Conservation (phyloP, 2,329 filamentous ascomycete genomes). For the Paracoccidioides lutzii region DNA sequence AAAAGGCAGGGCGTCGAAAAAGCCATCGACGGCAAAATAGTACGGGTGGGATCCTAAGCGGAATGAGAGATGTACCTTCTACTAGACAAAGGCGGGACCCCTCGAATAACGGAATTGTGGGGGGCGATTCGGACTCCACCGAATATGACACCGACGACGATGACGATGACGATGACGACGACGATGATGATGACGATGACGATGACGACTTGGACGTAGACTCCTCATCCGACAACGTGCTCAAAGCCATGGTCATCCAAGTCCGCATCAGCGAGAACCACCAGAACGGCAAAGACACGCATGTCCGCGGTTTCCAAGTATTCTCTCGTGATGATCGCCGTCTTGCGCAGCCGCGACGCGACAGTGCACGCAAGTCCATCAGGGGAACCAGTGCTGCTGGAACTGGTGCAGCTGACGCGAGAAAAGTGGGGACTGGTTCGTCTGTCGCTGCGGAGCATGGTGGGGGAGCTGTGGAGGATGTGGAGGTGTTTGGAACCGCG, state of each 20-base stretch:
- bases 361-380: slow-evolving; percentile 21
- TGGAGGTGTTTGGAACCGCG: slow-evolving; percentile 16
- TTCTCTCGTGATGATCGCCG: slow-evolving; percentile 43
- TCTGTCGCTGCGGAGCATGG: background rate
- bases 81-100: background rate
- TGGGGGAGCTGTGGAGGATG: slow-evolving; percentile 10
- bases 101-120: background rate
- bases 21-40: slow-evolving; percentile 7
- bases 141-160: slow-evolving; percentile 6
- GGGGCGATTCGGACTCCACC: background rate
- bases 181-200: slow-evolving; percentile 9
- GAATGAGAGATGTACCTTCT: background rate
- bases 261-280: slow-evolving; percentile 90
- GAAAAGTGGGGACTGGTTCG: slow-evolving; percentile 10
- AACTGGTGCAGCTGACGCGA: slow-evolving; percentile 5
- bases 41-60: background rate
- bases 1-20: slow-evolving; percentile 19
- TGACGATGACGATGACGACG: slow-evolving; percentile 6
- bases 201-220: slow-evolving; percentile 14
- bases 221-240: slow-evolving; percentile 52
- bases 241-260: slow-evolving; percentile 81
- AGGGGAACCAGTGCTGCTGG: slow-evolving; percentile 7
- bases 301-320: slow-evolving; percentile 83
- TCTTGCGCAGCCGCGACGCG: slow-evolving; percentile 15
- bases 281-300: slow-evolving; percentile 98